Base-by-base conservation (phyloP, 2,329 filamentous ascomycete species). In the Penicillium sp. region DNA sequence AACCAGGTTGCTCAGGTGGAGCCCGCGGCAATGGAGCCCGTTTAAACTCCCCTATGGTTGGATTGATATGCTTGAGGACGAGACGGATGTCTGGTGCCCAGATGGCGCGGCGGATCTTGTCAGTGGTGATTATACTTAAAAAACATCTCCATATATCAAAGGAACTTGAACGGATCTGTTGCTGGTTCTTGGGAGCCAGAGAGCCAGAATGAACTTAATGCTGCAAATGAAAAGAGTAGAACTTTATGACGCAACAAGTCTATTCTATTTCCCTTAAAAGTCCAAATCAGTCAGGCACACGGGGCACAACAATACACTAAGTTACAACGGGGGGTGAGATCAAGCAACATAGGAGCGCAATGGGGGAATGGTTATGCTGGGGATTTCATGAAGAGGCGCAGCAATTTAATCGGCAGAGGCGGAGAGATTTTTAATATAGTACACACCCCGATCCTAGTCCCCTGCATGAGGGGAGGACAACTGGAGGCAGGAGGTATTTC, bases 271-370 rank as follows among this genome's bases (percentile, higher is more conserved):
- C 56, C 55, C 52, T 59, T 54, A n/a, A 42, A 55, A 53, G 45
- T 52, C 55, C 42, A 45, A 46, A 55, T 43, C 40, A 53, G 44
- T 57, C 48, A 56, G 53, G 49, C 54, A 56, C 54, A 50, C 54
- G 57, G 51, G 54, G 56, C 62, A 62, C 65, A 68, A 57, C 66
- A 60, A 60, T 68, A 67, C 64, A 67, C 53, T 61, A 64, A 67
- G 66, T 67, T 68, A 68, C 64, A 68, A 46, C 52, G 22, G 48
- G 48, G 37, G 53, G 51, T 48, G 27, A 57, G 50, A 52, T 49
- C 25, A 51, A 57, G 62, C 42, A 27, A 57, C 44, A 58, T 55
- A 54, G 58, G 59, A 62, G 61, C 61, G 56, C 55, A 62, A 62
- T 55, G 48, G 53, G 60, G 60, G 55, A 61, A 63, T 61, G 57